phyloP scores from a whole-genome alignment of 495 filamentous ascomycete genomes.

The Halenospora varia region DNA sequence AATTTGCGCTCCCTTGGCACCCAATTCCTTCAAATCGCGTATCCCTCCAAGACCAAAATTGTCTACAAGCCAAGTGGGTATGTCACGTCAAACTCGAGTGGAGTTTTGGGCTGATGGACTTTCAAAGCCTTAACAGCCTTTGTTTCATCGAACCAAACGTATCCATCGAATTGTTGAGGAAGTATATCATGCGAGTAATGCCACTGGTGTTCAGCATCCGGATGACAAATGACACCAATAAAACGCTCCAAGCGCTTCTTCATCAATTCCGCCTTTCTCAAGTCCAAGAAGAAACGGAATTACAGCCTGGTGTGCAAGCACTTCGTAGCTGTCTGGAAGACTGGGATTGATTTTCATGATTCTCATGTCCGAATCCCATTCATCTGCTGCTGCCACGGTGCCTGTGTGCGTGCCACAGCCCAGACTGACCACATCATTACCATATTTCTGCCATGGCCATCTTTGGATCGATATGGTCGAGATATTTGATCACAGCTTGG shows the following conservation, averaged over 20 bases:
- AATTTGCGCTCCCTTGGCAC: no score
- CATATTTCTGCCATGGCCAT: constrained; percentile 46
- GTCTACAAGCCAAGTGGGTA: constrained; percentile 57
- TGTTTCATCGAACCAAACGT: constrained; percentile 54
- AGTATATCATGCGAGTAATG: constrained; percentile 52
- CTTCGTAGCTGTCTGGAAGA: constrained; percentile 32
- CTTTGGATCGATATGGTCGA: constrained; percentile 43
- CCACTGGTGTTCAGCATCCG: constrained; percentile 47
- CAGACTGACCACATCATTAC: constrained; percentile 42
- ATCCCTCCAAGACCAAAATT: no score
- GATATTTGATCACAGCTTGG: constrained; percentile 46
- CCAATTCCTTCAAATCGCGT: no score
- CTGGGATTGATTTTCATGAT: constrained; percentile 24
- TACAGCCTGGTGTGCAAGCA: constrained; percentile 30
- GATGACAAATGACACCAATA: constrained; percentile 58
- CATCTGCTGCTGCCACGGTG: constrained; percentile 51
- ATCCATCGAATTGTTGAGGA: constrained; percentile 53
- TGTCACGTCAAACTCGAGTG: constrained; percentile 44
- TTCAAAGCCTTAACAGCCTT: constrained; percentile 48
- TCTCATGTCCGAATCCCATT: constrained; percentile 40
- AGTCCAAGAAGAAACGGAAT: constrained; percentile 26
- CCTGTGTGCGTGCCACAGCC: constrained; percentile 52
- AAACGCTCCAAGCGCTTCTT: constrained; percentile 45
- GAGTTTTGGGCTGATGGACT: constrained; percentile 43
- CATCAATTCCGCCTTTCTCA: constrained; percentile 39